Base-by-base conservation (phyloP, 2,329 filamentous ascomycete genomes). In the Sporothrix inflata region DNA sequence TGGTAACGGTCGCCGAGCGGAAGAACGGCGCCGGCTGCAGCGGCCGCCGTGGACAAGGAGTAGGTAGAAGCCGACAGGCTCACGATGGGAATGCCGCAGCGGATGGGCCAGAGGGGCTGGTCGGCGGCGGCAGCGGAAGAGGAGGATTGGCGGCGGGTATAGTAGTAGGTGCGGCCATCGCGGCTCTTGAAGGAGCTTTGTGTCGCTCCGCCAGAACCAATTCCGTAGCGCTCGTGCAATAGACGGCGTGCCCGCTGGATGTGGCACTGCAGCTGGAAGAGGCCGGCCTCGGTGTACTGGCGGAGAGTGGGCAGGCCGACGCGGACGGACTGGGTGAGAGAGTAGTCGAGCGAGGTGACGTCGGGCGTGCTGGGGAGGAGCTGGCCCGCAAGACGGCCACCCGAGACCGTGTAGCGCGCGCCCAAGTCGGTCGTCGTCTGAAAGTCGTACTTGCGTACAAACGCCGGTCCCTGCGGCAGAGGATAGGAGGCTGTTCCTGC, bases 1-100 rank as follows among this genome's bases (percentile, higher is more conserved):
- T 84, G 83, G 66, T 83, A 83, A 42, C 79, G 80, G 74, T 83
- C 82, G 1, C 77, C 76, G 34, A 81, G 74, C 0, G 82, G 76
- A 7, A 70, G 40, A 11, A 70, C 21, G 7, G 38, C 49, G 16
- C 45, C 65, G 47, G 60, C 66, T 7, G 67, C 68, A 0, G 68
- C 63, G 11, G 60, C 57, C 9, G 72, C 72, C 1, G 45, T 51
- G 14, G 79, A 73, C 6, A 79, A 74, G 0, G 83, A 83, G 51
- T 85, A 84, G 0, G 82, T 77, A 0, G 82, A 82, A 1, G 79
- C 81, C 1, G 81, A 79, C 16, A 85, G 72, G 1, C 80, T 82
- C 11, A 85, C 65, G 7, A 79, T 79, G 4, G 83, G 83, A 16
- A 74, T 73, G 1, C 74, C 57, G 40, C 77, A 75, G 19, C 69